Conservation (phyloP, 179 eudicot species). For the Beta lomatogona region DNA sequence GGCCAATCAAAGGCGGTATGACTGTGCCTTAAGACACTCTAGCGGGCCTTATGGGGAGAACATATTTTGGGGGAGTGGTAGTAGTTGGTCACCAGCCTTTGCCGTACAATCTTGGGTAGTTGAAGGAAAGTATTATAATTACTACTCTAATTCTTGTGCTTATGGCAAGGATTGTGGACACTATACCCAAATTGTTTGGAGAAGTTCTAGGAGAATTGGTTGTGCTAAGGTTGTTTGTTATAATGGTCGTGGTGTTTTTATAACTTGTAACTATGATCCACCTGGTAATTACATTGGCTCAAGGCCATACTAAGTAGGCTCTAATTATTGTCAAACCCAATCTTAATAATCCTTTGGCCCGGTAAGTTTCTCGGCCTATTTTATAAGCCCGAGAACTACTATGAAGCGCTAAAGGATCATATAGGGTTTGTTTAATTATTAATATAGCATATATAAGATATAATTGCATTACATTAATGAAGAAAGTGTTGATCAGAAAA, state of each 20-base stretch:
- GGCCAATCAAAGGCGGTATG: conserved; percentile 48
- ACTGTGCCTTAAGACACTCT: conserved; percentile 55
- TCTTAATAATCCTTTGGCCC: neutral
- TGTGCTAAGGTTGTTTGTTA: conserved; percentile 56
- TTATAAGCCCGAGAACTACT: neutral
- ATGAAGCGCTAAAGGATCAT: neutral
- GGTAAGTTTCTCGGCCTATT: neutral
- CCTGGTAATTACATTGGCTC: conserved; percentile 63
- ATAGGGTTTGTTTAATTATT: no score
- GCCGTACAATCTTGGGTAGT: conserved; percentile 52
- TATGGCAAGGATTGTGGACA: conserved; percentile 57
- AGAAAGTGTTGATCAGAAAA: no score
- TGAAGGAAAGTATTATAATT: conserved; percentile 44
- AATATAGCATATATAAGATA: no score
- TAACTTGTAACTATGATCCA: conserved; percentile 70
- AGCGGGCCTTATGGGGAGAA: conserved; percentile 69
- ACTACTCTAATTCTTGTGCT: conserved; percentile 45
- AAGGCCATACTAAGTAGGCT: conserved; percentile 49
- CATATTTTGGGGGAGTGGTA: conserved; percentile 66
- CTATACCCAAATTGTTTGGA: conserved; percentile 70
- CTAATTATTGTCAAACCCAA: neutral
- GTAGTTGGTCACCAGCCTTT: conserved; percentile 44
- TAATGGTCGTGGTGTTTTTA: conserved; percentile 49
- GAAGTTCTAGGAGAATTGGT: conserved; percentile 46
- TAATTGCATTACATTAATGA: no score